Base-by-base conservation (phyloP, 257 asterid species). In the Coffea canephora region DNA sequence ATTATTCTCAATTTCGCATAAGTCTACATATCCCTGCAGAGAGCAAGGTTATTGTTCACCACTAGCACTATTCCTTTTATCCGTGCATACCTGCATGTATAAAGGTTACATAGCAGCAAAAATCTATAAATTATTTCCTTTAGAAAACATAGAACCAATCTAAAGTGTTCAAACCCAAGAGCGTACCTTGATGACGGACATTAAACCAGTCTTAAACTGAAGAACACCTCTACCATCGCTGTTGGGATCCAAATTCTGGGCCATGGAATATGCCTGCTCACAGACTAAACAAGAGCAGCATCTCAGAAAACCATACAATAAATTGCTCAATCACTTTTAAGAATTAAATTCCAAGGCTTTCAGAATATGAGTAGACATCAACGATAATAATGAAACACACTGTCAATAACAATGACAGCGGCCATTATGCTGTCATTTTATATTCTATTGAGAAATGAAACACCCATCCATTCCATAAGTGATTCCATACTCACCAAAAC, bases 181-280 rank as follows among this genome's bases (percentile, higher is more conserved):
- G 31, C 31, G 81, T 92, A 95, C 99, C 99, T 95, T 95, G 85
- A 95, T 95, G 49, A 93, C 96, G 74, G 99, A 93, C 98, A 93
- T 93, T 78, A 95, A 86, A 72, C 99, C 99, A 19, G 99, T 95
- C 90, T 95, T 95, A 84, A 95, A 95, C 89, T 93, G 98, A 83
- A 95, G 98, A 79, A 96, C 98, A 31, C 99, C 99, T 87, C 98
- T 90, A 23, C 99, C 99, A 62, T 93, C 92, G 43, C 99, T 94
- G 89, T 78, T 91, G 62, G 99, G 99, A 75, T 96, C 99, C 97
- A 96, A 85, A 78, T 87, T 88, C 73, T 96, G 99, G 50, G 99
- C 97, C 99, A 96, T 93, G 50, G 88, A 82, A 85, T 96, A 96
- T 14, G 99, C 99, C 93, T 96, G 99, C 93, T 96, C 99, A 59